Evolutionary conservation across 371 early-diverging fungal genomes (phyloP), one percentile per base, ranked within the genome.

Genomic region (Coemansia sp.): DNA sequence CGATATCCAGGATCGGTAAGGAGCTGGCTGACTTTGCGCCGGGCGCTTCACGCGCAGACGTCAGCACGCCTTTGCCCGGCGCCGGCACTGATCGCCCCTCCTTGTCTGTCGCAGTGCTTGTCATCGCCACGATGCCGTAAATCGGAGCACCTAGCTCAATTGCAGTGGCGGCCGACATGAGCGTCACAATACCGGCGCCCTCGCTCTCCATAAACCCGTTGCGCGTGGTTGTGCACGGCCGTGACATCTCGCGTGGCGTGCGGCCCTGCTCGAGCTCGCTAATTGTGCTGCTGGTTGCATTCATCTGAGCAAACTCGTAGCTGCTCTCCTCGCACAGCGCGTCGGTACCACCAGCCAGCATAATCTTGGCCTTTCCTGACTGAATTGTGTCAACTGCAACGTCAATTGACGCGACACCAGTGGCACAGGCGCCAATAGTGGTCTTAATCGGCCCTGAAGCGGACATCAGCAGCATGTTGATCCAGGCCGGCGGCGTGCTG

Each of bases 261-360:
- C 97, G 92, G 34, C 97, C 97, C 38, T 84, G 84, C 16, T 86
- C 90, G 48, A 92, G 81, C 81, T 97, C 97, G 44, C 88, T 91
- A 38, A 85, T 82, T 46, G 95, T 81, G 77, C 88, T 93, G 68
- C 90, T 88, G 36, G 97, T 96, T 29, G 97, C 97, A 84, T 93
- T 94, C 97, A 97, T 97, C 85, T 97, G 94, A 68, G 94, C 97
- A 81, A 97, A 97, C 82, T 97, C 97, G 64, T 90, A 90, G 33
- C 93, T 90, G 48, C 93, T 89, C 68, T 97, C 97, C 77, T 94
- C 94, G 67, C 90, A 89, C 81, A 94, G 89, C 70, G 92, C 94
- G 72, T 97, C 97, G 65, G 88, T 90, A 33, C 94, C 94, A 81
- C 97, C 97, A 58, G 92, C 94, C 65, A 97, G 82, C 75, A 95